Base-by-base conservation (phyloP, 148 eudicot species). In the Cornus controversa region DNA sequence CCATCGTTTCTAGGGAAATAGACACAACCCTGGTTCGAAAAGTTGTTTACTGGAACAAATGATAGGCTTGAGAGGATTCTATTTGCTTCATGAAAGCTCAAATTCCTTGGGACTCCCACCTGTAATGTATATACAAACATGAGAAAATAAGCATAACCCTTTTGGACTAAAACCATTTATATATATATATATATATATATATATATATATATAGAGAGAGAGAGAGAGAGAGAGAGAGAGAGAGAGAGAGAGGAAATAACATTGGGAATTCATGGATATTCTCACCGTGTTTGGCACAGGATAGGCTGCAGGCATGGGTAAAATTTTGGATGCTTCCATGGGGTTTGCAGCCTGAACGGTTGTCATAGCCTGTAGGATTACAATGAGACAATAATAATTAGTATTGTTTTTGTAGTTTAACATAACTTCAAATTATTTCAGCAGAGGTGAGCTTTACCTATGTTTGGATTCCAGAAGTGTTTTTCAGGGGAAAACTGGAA, bases 261-360 rank as follows among this genome's bases (percentile, higher is more conserved):
- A 50, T 13, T 11, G 4, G 57, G 57, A 16, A 11, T 11, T 45
- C 50, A 64, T 18, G 34, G 0, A 31, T 31, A 2, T 11, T 15
- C 83, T 27, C 78, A 84, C 86, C 79, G 69, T 66, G 75, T 70
- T 57, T 29, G 70, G 64, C 65, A 73, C 31, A 8, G 14, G 67
- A 36, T 6, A 40, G 36, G 25, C 45, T 20, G 64, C 79, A 73
- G 66, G 37, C n/a, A 70, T 37, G n/a, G 86, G 78, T 69, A 79
- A 42, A 72, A 80, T 74, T 3, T 80, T 82, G n/a, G 86, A 77
- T 40, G 36, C 74, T 36, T 80, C 83, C 31, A 25, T 37, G 11
- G 77, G 75, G 9, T 40, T 42, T 58, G 68, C 57, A 75, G 28
- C 40, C 23, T 66, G 34, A 36, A n/a, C n/a, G n/a, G n/a, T n/a